Evolutionary conservation across 768 basidiomycete genomes (phyloP).

Genomic region (Daedaleopsis nitida): DNA sequence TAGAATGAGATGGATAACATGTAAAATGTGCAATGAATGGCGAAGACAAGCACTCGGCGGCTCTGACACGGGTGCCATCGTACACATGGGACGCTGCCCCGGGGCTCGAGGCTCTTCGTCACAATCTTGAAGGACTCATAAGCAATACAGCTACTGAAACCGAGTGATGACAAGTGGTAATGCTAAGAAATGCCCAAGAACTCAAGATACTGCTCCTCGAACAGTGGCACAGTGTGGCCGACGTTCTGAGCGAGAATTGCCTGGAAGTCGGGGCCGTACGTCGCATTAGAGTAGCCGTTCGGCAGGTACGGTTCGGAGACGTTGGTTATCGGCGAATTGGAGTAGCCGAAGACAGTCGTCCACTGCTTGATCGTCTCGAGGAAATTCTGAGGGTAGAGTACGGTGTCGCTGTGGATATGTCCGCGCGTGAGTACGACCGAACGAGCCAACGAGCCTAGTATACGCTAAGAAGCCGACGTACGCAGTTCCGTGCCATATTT

Average conservation of each 20-base stretch:
- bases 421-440: not conserved
- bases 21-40: too few species aligned
- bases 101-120: too few species aligned
- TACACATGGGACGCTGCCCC: too few species aligned
- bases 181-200: slow-evolving; percentile 48
- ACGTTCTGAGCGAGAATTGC: slow-evolving; percentile 50
- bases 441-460: too few species aligned
- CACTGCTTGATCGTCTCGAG: slow-evolving; percentile 55
- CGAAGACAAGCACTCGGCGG: too few species aligned
- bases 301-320: slow-evolving; percentile 43
- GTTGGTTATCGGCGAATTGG: slow-evolving; percentile 39
- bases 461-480: slow-evolving; percentile 10
- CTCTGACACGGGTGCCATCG: too few species aligned
- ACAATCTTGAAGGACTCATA: too few species aligned
- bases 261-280: slow-evolving; percentile 51
- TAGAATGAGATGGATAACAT: too few species aligned
- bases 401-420: slow-evolving; percentile 43
- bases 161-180: too few species aligned
- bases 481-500: slow-evolving; percentile 57
- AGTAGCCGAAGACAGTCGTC: slow-evolving; percentile 55
- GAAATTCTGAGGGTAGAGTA: slow-evolving; percentile 52
- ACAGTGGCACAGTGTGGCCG: slow-evolving; percentile 54
- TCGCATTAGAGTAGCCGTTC: slow-evolving; percentile 47
- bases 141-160: too few species aligned
- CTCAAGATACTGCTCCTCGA: slow-evolving; percentile 45